phyloP scores from a whole-genome alignment of 2,329 filamentous ascomycete genomes.

The Fusarium subtropicale region DNA sequence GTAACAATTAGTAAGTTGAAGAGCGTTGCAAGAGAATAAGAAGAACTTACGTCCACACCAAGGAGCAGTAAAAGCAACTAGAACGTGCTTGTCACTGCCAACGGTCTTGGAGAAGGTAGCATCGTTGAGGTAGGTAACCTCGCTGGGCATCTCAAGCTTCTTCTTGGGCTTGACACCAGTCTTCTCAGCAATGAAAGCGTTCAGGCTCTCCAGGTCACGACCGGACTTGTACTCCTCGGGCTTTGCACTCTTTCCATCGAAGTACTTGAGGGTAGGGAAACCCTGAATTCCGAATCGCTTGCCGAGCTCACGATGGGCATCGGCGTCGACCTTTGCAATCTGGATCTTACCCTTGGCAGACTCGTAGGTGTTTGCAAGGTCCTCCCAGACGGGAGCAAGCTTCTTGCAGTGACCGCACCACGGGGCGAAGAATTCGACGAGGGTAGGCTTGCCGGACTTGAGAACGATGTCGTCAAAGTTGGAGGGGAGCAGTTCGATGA shows the following conservation, averaged over 20 bases:
- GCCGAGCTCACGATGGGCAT: constrained; percentile 85
- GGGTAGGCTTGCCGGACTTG: constrained; percentile 91
- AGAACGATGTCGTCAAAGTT: constrained; percentile 95
- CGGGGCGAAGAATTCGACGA: constrained; percentile 98
- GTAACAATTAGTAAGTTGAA: constrained; percentile 19
- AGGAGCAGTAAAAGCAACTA: constrained; percentile 97
- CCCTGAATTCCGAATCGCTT: constrained; percentile 90
- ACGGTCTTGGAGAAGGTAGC: constrained; percentile 79
- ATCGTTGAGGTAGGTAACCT: constrained; percentile 84
- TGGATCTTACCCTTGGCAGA: constrained; percentile 78
- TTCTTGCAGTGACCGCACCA: constrained; percentile 99
- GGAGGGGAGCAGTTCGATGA: constrained; percentile 86
- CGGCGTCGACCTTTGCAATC: constrained; percentile 96
- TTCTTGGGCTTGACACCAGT: constrained; percentile 84
- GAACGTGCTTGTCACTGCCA: constrained; percentile 86
- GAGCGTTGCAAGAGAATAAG: not conserved
- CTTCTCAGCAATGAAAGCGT: constrained; percentile 85
- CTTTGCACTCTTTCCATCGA: constrained; percentile 91
- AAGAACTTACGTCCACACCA: constrained; percentile 93
- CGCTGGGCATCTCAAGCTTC: constrained; percentile 77
- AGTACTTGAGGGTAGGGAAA: constrained; percentile 97
- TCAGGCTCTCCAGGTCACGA: constrained; percentile 87
- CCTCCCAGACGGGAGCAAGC: constrained; percentile 93
- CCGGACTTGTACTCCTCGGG: constrained; percentile 88
- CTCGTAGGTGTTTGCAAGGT: constrained; percentile 81